phyloP scores from a whole-genome alignment of 208 protist species.

The Jaenimonas drosophilae region DNA sequence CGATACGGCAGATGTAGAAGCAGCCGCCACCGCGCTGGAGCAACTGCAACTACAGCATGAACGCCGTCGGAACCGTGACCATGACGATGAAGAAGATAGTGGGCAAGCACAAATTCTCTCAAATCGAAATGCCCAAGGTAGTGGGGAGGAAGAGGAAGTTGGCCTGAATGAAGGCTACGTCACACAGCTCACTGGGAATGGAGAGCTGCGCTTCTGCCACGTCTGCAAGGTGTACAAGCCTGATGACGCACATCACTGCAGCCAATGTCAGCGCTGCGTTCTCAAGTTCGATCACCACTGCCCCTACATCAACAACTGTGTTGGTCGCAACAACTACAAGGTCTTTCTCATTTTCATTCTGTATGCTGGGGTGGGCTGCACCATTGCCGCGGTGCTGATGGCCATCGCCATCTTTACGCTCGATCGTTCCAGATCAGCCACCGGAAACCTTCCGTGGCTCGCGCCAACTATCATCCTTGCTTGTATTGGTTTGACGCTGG shows the following conservation, averaged over 20 bases:
- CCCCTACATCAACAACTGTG: conserved; percentile 87
- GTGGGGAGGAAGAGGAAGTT: neutral
- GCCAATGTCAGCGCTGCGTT: conserved; percentile 64
- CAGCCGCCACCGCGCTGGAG: too few relatives aligned
- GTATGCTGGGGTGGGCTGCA: conserved; percentile 24
- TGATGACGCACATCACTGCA: conserved; percentile 76
- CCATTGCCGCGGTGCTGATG: conserved; percentile 12
- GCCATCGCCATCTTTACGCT: conserved; percentile 30
- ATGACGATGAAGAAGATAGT: neutral
- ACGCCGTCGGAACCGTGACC: too few relatives aligned
- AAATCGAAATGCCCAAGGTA: neutral
- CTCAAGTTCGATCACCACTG: conserved; percentile 89
- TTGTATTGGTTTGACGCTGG: too few relatives aligned
- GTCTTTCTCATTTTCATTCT: conserved; percentile 72
- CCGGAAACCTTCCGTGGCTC: too few relatives aligned
- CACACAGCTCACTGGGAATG: conserved; percentile 13
- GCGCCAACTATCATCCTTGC: too few relatives aligned
- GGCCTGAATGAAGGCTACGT: conserved; percentile 32
- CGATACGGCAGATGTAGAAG: neutral
- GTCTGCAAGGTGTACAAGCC: conserved; percentile 68
- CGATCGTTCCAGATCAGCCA: too few relatives aligned
- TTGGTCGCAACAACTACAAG: conserved; percentile 83
- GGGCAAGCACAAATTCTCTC: neutral
- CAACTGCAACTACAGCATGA: too few relatives aligned
- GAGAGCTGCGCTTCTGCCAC: conserved; percentile 48